Base-by-base conservation (phyloP, 176 grass and related monocot species). In the Lolium multiflorum region DNA sequence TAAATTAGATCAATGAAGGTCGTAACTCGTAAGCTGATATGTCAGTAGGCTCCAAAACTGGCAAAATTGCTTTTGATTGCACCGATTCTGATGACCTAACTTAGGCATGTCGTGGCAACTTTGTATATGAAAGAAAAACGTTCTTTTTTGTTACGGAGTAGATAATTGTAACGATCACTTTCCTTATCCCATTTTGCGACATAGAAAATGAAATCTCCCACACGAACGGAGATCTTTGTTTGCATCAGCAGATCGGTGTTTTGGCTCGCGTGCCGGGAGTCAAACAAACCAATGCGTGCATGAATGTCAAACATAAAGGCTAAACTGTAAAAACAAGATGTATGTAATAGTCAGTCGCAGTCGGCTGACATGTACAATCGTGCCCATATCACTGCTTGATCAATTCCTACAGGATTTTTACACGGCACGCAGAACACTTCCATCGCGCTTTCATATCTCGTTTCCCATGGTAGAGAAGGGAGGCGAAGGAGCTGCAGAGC, bases 171-270 rank as follows among this genome's bases (percentile, higher is more conserved):
- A 9, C 44, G 44, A 46, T 9, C 70, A 20, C 20, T 43, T 60
- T 37, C 18, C 73, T 86, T 55, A 77, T 82, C 78, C 35, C 20
- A 76, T 35, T 57, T 1, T 51, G 24, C 2, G 25, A 20, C 80
- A 13, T 61, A 13, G 21, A 46, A 62, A 78, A 79, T 20, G 20
- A 84, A 41, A n/a, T 70, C 47, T n/a, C 26, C 41, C 88, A 82
- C 78, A 86, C 83, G 88, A 71, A 52, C 62, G 71, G 78, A 71
- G 51, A 67, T 86, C 83, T 62, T 69, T 12, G 4, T 71, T 37
- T 82, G 28, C 89, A 65, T 90, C 84, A 83, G 74, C 80, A 1
- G 37, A 63, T 31, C 37, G 54, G 25, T 38, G 15, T 70, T 71
- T 47, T 16, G 56, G 39, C 60, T 41, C 17, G 39, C 69, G 39